Base-by-base conservation (phyloP, 2,329 filamentous ascomycete genomes). In the Fusarium chuoi region DNA sequence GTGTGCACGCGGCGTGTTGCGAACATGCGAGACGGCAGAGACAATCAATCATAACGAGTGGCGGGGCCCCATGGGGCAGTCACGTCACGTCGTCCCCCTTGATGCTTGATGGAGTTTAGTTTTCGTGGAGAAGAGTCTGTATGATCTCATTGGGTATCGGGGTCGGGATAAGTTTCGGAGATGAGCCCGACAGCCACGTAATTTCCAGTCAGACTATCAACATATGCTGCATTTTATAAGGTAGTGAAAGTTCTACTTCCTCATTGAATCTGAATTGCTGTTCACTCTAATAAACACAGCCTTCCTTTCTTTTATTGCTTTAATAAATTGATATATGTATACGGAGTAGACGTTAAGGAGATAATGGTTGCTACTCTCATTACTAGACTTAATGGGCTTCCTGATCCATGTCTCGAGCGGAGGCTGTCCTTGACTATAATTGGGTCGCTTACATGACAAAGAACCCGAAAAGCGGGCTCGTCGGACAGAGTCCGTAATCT, bases 371-470 rank as follows among this genome's bases (percentile, higher is more conserved):
- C 26, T 28, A 28, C 26, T 28, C 26, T 28, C 26, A 28, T 7
- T 30, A 28, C 26, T 30, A 33, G 33, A 33, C 33, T 33, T 14
- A 14, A 51, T 24, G 11, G 12, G 3, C 17, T 51, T 18, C 0
- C 3, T 18, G 4, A 7, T 51, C 30, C 12, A 24, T 14, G 7
- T 20, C 26, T 17, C 5, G 3, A 30, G 45, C 0, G 9, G 14
- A 30, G 20, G 4, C 3, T 35, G 11, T 14, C 17, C 7, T 18
- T 7, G 6, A 14, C 1, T 4, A 7, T 14, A 10, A 36, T 52
- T 35, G 30, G n/a, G n/a, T 24, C 30, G 30, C 30, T 48, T 48
- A n/a, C 3, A 4, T 17, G 6, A 12, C 0, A 10, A 5, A 4
- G 7, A 11, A 12, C 1, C 20, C 17, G 14, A n/a, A n/a, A 20